Evolutionary conservation across 2,329 filamentous ascomycete genomes (phyloP).

Genomic region (Hypoxylon sp.): DNA sequence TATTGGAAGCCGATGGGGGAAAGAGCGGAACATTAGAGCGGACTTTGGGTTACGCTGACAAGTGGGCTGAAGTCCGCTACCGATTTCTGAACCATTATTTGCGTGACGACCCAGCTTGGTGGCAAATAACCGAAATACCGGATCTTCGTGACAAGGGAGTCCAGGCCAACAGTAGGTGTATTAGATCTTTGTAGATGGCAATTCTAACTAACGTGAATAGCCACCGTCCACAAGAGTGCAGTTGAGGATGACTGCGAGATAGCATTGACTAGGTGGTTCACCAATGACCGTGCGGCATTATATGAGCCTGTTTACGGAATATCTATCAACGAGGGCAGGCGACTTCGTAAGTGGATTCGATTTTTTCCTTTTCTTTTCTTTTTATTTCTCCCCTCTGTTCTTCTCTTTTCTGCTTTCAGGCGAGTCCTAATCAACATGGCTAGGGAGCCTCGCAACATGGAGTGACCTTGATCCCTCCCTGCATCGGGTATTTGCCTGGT

Average conservation of each 20-base stretch:
- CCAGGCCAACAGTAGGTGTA: conserved; percentile 15
- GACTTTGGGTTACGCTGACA: conserved; percentile 12
- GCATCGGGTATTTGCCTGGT: conserved; percentile 16
- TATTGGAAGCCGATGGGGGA: not conserved
- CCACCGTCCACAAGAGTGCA: conserved; percentile 12
- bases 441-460: conserved; percentile 11
- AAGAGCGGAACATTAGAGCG: conserved; percentile 9
- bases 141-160: not conserved
- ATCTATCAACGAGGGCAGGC: conserved; percentile 3
- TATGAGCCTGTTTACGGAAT: conserved; percentile 21
- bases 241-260: conserved; percentile 22
- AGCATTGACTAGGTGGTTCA: conserved; percentile 7
- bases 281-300: not conserved
- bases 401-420: not conserved
- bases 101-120: conserved; percentile 30
- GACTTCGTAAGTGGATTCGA: conserved; percentile 24
- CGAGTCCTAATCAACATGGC: conserved; percentile 4
- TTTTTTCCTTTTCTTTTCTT: no score
- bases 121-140: not conserved
- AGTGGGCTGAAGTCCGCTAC: conserved; percentile 30
- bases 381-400: no score
- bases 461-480: not conserved
- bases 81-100: conserved; percentile 29
- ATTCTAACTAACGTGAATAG: not conserved
- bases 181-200: not conserved